Base-by-base conservation (phyloP, 106 monocot species). In the Triglochin maritima region DNA sequence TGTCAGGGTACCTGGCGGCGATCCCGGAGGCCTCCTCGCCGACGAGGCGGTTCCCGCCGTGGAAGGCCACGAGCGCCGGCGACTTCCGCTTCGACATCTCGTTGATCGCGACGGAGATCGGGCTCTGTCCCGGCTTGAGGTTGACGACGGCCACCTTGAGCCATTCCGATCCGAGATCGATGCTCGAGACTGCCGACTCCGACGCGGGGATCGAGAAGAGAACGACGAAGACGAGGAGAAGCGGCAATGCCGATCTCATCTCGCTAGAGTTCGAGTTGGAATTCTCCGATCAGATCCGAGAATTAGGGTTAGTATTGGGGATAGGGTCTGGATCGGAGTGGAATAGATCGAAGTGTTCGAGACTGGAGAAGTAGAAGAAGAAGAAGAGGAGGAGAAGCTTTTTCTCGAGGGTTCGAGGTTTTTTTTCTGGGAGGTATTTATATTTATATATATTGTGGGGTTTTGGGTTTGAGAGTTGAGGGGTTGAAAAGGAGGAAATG, bases 21-120 rank as follows among this genome's bases (percentile, higher is more conserved):
- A 99, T 86, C 5, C 88, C 98, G 45, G 91, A 82, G 50, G 92
- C 92, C 69, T 92, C 98, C 79, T 99, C 92, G 43, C 75, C 92
- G 62, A 92, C 65, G 44, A 99, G 84, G 12, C 98, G 92, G 63
- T 78, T 52, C 11, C 92, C 98, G 44, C 65, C 61, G 60, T 74
- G 58, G 79, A 99, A 77, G 12, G 72, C 91, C 66, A 85, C 90
- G 48, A 98, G 81, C 47, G 88, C 78, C 3, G 96, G 96, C 57
- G 96, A 92, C 74, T 99, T 99, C 47, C 92, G 77, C 66, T 99
- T 99, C 15, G 92, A 99, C 98, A 99, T 99, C 79, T 99, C 98
- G 68, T 92, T 99, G 88, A 99, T 99, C 52, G 91, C 98, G 45
- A 99, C 62, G 17, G 92, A 81, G 77, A 99, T 99, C 57, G 98